phyloP scores from a whole-genome alignment of 176 grass and related monocot species.

The Cenchrus purpureus region DNA sequence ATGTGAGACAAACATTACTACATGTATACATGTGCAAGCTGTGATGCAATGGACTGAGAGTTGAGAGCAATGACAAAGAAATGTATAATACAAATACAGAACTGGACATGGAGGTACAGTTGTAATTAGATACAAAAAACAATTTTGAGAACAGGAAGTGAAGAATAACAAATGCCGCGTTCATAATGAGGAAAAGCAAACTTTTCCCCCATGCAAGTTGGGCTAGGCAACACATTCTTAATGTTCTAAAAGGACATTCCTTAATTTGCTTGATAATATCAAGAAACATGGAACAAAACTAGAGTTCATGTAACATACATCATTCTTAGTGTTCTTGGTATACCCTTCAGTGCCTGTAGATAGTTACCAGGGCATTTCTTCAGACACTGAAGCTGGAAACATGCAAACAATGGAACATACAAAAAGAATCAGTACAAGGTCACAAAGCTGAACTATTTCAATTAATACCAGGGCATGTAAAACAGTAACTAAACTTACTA shows the following conservation, averaged over 20 bases:
- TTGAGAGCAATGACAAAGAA: slow-evolving; percentile 1
- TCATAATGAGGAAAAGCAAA: slow-evolving; percentile 7
- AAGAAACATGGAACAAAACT: slow-evolving; percentile 17
- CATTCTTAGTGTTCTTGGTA: slow-evolving; percentile 97
- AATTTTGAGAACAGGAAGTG: neutral
- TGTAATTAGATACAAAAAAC: neutral
- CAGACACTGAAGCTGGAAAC: slow-evolving; percentile 87
- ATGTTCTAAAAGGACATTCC: neutral
- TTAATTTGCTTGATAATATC: slow-evolving; percentile 18
- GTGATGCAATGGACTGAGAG: neutral
- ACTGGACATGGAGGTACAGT: neutral
- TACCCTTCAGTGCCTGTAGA: slow-evolving; percentile 93
- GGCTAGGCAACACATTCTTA: slow-evolving; percentile 7
- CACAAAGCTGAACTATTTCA: slow-evolving; percentile 1
- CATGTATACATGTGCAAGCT: neutral
- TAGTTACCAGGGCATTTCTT: slow-evolving; percentile 97
- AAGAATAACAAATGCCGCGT: neutral
- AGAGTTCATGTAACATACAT: slow-evolving; percentile 66
- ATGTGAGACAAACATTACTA: neutral
- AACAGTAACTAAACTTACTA: slow-evolving; percentile 69
- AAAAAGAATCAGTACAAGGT: slow-evolving; percentile 37
- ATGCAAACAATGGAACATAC: slow-evolving; percentile 44
- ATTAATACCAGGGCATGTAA: slow-evolving; percentile 7
- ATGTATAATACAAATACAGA: neutral
- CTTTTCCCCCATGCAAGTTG: neutral